A percentile compares a stretch with the other conserved stretches of the same genome.
phyloP scores from a whole-genome alignment of 352 stramenopile genomes.

The Pythium plurisporium region DNA sequence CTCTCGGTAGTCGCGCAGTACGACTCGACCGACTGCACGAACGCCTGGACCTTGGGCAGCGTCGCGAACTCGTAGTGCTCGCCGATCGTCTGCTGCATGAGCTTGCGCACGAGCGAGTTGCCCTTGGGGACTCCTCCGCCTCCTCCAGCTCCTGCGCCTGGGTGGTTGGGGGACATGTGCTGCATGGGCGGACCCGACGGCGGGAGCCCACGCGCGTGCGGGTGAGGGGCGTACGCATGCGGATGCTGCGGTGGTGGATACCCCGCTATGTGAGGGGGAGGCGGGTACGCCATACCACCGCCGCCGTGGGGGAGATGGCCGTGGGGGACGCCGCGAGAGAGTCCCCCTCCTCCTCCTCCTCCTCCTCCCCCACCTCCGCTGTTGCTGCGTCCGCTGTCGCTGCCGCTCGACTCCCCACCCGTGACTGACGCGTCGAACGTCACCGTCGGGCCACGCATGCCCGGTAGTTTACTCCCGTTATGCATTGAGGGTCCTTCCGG shows the following conservation, averaged over 20 bases:
- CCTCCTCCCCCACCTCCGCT: neutral
- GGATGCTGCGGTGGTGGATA: neutral
- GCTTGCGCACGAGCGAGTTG: slow-evolving; percentile 60
- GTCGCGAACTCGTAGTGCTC: slow-evolving; percentile 68
- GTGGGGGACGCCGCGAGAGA: neutral
- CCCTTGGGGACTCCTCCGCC: slow-evolving; percentile 11
- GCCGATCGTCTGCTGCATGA: slow-evolving; percentile 75
- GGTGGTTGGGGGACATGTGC: slow-evolving; percentile 12
- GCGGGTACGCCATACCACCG: neutral
- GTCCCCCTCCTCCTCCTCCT: neutral
- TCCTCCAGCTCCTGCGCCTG: neutral
- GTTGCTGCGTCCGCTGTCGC: slow-evolving; percentile 35
- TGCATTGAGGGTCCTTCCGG: slow-evolving; percentile 20
- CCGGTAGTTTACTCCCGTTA: slow-evolving; percentile 42
- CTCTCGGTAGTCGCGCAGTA: slow-evolving; percentile 77
- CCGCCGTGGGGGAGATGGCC: neutral
- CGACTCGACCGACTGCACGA: slow-evolving; percentile 65
- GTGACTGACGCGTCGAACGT: slow-evolving; percentile 67
- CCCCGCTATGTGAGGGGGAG: neutral
- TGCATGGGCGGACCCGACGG: neutral
- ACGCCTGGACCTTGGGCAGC: slow-evolving; percentile 62
- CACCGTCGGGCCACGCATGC: slow-evolving; percentile 36
- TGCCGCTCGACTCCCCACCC: slow-evolving; percentile 40
- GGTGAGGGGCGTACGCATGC: neutral
- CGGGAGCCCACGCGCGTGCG: neutral